These are phyloP conservation scores for Skeletonema menzelii DNA, from an alignment of 108 stramenopile species.

Conservation along the genomic window DNA sequence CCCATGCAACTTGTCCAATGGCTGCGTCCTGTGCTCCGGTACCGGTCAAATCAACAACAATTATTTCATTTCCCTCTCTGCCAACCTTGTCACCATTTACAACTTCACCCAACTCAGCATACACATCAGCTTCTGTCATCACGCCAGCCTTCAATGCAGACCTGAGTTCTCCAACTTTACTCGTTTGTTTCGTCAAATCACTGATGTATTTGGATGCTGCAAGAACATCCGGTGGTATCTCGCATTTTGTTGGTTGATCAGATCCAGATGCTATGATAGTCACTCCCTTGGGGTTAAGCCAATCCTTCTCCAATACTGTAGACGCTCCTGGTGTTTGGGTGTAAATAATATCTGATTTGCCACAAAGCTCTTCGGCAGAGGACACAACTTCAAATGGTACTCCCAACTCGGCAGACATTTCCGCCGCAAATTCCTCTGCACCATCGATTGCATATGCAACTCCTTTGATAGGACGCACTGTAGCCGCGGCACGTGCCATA, in stretches of 20 bases:
- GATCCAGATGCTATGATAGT: slow-evolving; percentile 93
- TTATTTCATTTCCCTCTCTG: slow-evolving; percentile 89
- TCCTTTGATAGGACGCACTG: slow-evolving; percentile 80
- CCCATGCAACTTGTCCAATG: slow-evolving; percentile 89
- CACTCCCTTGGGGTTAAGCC: slow-evolving; percentile 81
- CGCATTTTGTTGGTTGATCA: slow-evolving; percentile 95
- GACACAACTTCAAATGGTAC: slow-evolving; percentile 74
- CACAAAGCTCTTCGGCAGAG: slow-evolving; percentile 77
- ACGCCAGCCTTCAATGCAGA: slow-evolving; percentile 79
- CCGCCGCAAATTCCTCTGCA: slow-evolving; percentile 72
- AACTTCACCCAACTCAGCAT: slow-evolving; percentile 92
- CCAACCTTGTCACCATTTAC: slow-evolving; percentile 91
- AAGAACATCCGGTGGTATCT: slow-evolving; percentile 88
- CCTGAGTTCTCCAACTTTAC: slow-evolving; percentile 89
- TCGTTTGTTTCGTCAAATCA: slow-evolving; percentile 91
- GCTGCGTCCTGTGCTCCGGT: slow-evolving; percentile 94
- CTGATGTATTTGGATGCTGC: slow-evolving; percentile 78
- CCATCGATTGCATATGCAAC: slow-evolving; percentile 76
- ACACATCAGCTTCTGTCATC: slow-evolving; percentile 91
- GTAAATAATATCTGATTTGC: slow-evolving; percentile 77
- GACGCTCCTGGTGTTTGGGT: slow-evolving; percentile 86
- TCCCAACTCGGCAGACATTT: slow-evolving; percentile 84
- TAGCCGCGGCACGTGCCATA: slow-evolving; percentile 89
- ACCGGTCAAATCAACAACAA: slow-evolving; percentile 96
- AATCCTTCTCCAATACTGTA: slow-evolving; percentile 80